Conservation (phyloP, 208 protist species). For the Acanthamoeba healyi region DNA sequence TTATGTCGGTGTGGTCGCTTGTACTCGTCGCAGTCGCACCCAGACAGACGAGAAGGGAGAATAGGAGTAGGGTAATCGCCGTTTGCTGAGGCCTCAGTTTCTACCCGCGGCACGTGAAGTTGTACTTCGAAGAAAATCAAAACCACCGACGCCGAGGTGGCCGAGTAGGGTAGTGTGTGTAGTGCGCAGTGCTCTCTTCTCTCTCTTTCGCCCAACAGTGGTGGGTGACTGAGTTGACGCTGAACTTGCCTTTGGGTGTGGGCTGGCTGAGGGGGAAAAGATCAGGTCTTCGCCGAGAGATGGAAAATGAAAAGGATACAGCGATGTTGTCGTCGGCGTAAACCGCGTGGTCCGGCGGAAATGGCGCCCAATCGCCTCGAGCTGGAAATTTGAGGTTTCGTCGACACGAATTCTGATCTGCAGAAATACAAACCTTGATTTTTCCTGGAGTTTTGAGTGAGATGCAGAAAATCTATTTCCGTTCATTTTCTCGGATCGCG, state of each 20-base stretch:
- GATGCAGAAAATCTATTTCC: neutral
- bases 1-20: neutral
- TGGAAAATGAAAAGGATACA: neutral
- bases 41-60: slow-evolving; percentile 1
- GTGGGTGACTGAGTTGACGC: too few relatives aligned
- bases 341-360: neutral
- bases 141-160: neutral
- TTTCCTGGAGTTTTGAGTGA: neutral
- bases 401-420: neutral
- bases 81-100: neutral
- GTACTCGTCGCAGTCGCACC: neutral
- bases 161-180: too few relatives aligned
- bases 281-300: neutral
- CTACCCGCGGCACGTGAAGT: neutral
- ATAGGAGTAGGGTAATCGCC: neutral
- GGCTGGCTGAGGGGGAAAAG: too few relatives aligned
- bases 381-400: neutral
- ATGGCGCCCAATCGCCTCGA: neutral
- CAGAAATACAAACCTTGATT: neutral
- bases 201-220: too few relatives aligned
- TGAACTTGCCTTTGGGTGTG: too few relatives aligned
- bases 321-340: neutral
- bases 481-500: neutral
- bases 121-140: neutral
- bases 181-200: too few relatives aligned